phyloP scores from a whole-genome alignment of 495 filamentous ascomycete genomes.

The Pyronema domesticum region DNA sequence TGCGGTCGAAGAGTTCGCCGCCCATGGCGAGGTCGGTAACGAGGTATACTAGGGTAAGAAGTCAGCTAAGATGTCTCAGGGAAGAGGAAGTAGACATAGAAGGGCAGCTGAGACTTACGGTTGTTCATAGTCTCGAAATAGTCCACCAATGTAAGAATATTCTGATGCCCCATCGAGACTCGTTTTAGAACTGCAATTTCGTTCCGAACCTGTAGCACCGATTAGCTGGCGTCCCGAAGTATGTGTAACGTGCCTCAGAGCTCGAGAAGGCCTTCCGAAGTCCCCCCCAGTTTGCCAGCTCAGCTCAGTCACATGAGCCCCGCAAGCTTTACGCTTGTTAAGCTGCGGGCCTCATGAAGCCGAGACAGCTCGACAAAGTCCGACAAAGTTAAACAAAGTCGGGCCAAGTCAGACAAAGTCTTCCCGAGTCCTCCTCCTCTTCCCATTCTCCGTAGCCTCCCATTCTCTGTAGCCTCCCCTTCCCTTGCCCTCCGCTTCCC shows the following conservation, averaged over 20 bases:
- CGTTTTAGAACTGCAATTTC: conserved; percentile 93
- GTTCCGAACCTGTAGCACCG: conserved; percentile 60
- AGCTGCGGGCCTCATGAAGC: too few relatives aligned
- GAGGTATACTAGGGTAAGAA: conserved; percentile 54
- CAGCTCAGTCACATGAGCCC: too few relatives aligned
- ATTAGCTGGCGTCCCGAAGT: neutral
- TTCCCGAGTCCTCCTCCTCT: too few relatives aligned
- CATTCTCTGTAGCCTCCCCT: neutral
- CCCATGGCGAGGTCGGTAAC: conserved; percentile 94
- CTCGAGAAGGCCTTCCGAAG: too few relatives aligned
- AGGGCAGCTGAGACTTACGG: conserved; percentile 31
- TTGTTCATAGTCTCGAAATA: conserved; percentile 99
- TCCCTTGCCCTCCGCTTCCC: neutral
- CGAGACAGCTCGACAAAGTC: too few relatives aligned
- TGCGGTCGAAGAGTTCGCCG: conserved; percentile 93
- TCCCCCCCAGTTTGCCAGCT: conserved; percentile 4
- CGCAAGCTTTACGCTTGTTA: too few relatives aligned
- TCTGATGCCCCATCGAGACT: conserved; percentile 95
- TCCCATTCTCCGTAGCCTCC: neutral
- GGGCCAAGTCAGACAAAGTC: too few relatives aligned
- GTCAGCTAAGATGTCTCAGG: neutral
- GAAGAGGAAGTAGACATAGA: neutral
- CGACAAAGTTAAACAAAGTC: too few relatives aligned
- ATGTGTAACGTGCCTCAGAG: neutral
- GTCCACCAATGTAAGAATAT: conserved; percentile 92